Percentiles rank a stretch among this genome's conserved stretches.
Evolutionary conservation across 495 filamentous ascomycete genomes (phyloP).

Genomic region (Aspergillus olivimuriae): DNA sequence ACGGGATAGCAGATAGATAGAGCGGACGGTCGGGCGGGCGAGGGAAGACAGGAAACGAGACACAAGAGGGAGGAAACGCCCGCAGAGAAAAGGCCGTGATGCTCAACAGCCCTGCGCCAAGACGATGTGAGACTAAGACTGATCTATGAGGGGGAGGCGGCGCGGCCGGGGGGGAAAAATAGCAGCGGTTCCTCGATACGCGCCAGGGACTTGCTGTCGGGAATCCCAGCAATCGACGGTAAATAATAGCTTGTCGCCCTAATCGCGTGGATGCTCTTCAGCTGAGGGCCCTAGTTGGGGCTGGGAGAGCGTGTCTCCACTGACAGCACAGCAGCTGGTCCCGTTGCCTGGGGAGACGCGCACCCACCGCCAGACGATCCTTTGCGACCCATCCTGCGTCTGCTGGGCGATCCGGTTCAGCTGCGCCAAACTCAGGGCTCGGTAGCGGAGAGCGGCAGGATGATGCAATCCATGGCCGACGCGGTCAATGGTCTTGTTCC

Average conservation of each 20-base stretch:
- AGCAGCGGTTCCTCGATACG: constrained; percentile 5
- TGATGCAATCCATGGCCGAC: too few relatives aligned
- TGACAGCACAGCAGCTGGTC: constrained; percentile 3
- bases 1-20: constrained; percentile 1
- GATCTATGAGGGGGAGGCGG: constrained; percentile 10
- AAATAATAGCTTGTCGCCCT: constrained; percentile 5
- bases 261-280: background rate
- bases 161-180: background rate
- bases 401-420: too few relatives aligned
- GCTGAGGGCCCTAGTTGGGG: background rate
- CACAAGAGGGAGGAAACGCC: constrained; percentile 1
- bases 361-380: background rate
- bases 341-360: constrained; percentile 12
- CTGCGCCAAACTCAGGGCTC: background rate
- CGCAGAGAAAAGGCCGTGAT: constrained; percentile 3
- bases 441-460: too few relatives aligned
- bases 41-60: constrained; percentile 1
- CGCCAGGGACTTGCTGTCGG: constrained; percentile 8
- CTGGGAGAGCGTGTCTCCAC: background rate
- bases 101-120: constrained; percentile 11
- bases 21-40: background rate
- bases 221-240: constrained; percentile 8
- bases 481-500: too few relatives aligned
- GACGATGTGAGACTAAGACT: constrained; percentile 6
- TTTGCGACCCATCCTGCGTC: too few relatives aligned